Conservation (phyloP, 2,329 filamentous ascomycete genomes). For the Apiospora koreana region DNA sequence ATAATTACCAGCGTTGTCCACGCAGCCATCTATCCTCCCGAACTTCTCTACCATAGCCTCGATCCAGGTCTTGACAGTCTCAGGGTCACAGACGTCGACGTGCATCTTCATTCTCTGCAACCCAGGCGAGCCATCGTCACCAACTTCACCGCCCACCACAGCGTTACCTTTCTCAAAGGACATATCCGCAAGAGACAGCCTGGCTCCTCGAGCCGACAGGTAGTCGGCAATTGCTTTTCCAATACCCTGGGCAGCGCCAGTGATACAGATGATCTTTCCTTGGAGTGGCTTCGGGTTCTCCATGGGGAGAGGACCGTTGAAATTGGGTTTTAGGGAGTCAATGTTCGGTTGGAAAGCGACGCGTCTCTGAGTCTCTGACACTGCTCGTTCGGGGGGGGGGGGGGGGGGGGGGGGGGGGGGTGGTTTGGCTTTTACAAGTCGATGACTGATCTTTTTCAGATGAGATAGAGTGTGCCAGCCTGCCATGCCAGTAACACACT, state of each 20-base stretch:
- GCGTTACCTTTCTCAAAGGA: neutral
- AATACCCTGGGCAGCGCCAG: neutral
- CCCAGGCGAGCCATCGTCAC: neutral
- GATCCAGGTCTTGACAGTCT: conserved; percentile 37
- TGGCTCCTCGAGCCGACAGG: neutral
- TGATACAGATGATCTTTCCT: neutral
- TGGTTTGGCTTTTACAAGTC: neutral
- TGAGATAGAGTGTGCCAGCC: neutral
- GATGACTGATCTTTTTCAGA: neutral
- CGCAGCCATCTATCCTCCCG: conserved; percentile 36
- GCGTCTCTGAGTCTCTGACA: neutral
- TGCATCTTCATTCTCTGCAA: neutral
- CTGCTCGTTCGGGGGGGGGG: too few species aligned
- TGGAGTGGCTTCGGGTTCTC: neutral
- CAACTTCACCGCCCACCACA: neutral
- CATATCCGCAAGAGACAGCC: neutral
- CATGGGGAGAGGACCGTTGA: neutral
- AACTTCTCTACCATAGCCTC: conserved; percentile 31
- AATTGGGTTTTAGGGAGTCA: too few species aligned
- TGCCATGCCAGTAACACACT: neutral
- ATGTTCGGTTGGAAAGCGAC: neutral
- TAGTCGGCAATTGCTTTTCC: neutral
- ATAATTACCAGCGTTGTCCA: conserved; percentile 37
- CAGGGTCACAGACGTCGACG: conserved; percentile 34
- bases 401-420: too few species aligned